A percentile compares a stretch with the other conserved stretches of the same genome.
Conservation (phyloP, 495 filamentous ascomycete genomes). For the Letharia columbiana region DNA sequence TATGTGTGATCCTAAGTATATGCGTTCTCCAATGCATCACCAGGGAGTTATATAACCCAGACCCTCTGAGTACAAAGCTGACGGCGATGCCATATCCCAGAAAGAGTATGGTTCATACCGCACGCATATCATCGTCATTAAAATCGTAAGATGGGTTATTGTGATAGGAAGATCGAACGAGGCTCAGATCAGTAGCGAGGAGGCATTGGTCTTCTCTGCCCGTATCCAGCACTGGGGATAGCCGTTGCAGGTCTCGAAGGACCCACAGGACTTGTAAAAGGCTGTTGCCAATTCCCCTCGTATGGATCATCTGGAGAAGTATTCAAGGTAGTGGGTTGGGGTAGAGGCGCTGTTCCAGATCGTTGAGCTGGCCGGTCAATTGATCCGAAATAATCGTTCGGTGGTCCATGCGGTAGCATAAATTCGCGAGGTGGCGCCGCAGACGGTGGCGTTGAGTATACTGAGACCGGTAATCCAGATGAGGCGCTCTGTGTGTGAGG, state of each 20-base stretch:
- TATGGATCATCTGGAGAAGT: constrained; percentile 9
- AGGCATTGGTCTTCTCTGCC: constrained; percentile 15
- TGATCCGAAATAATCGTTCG: constrained; percentile 19
- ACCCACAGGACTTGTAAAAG: constrained; percentile 9
- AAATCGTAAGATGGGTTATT: neutral
- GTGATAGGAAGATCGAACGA: neutral
- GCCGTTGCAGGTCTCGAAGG: constrained; percentile 22
- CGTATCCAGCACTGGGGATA: constrained; percentile 6
- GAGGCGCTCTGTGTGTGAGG: constrained; percentile 17
- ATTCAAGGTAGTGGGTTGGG: constrained; percentile 11
- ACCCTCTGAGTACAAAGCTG: neutral
- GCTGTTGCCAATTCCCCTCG: constrained; percentile 13
- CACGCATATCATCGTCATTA: neutral
- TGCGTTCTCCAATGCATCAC: neutral
- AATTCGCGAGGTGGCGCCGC: constrained; percentile 11
- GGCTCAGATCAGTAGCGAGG: constrained; percentile 3
- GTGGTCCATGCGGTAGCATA: constrained; percentile 7
- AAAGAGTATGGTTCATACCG: neutral
- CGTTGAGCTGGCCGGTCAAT: constrained; percentile 13
- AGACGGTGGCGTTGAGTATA: neutral
- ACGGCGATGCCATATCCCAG: neutral
- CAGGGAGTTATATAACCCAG: neutral
- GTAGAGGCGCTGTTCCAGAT: constrained; percentile 23
- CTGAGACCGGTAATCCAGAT: neutral
- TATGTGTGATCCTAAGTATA: neutral